A percentile compares a stretch with the other conserved stretches of the same genome.
Evolutionary conservation across 106 monocot species (phyloP).

Genomic region (Posidonia australis): DNA sequence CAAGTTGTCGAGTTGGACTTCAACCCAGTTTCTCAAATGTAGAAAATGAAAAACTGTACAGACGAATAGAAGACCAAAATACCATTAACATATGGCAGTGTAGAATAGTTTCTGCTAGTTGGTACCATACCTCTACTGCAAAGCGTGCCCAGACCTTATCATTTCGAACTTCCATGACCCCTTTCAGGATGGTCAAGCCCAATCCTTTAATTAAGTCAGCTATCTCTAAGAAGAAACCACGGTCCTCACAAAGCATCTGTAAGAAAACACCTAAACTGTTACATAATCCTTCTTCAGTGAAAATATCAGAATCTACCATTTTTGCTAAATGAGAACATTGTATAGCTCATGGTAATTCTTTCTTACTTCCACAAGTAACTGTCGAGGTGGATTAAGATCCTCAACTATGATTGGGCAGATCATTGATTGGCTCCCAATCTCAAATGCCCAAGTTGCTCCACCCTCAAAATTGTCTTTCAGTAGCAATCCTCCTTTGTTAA

Average conservation of each 20-base stretch:
- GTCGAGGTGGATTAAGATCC: slow-evolving; percentile 74
- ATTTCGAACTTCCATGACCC: slow-evolving; percentile 74
- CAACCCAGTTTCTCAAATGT: too few species aligned
- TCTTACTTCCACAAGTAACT: slow-evolving; percentile 89
- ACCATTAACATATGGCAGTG: background rate
- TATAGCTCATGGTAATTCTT: background rate
- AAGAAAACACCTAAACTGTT: background rate
- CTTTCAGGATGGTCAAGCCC: slow-evolving; percentile 92
- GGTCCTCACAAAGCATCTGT: slow-evolving; percentile 92
- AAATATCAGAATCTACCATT: background rate
- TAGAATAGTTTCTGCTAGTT: background rate
- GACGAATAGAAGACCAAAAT: background rate
- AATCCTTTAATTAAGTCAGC: slow-evolving; percentile 77
- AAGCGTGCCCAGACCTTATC: slow-evolving; percentile 91
- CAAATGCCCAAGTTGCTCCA: slow-evolving; percentile 73
- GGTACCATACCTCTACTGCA: slow-evolving; percentile 68
- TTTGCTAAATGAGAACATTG: background rate
- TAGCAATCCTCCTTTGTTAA: slow-evolving; percentile 40
- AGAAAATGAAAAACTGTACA: background rate
- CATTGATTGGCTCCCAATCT: slow-evolving; percentile 60
- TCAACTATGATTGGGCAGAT: slow-evolving; percentile 86
- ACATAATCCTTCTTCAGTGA: too few species aligned
- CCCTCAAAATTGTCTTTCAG: slow-evolving; percentile 70
- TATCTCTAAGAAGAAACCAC: slow-evolving; percentile 90
- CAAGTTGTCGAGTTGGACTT: too few species aligned